phyloP scores from a whole-genome alignment of 2,329 filamentous ascomycete species.

The Leptographium procerum region DNA sequence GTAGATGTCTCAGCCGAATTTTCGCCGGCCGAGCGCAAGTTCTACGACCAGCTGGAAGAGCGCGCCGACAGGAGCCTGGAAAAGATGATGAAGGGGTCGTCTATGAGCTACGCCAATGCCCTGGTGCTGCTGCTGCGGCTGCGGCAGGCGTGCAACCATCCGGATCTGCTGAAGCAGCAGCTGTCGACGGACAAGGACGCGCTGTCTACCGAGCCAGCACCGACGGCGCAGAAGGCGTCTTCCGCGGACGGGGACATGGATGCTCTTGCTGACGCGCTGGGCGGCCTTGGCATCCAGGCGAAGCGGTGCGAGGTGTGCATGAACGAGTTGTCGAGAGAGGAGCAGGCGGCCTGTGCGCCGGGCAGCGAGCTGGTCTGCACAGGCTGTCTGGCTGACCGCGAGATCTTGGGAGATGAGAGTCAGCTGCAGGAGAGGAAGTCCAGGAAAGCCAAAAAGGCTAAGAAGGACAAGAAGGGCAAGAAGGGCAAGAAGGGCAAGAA shows the following conservation, averaged over 20 bases:
- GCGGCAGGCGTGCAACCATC: slow-evolving; percentile 90
- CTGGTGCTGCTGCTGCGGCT: slow-evolving; percentile 84
- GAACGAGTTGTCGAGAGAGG: slow-evolving; percentile 47
- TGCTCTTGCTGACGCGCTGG: slow-evolving; percentile 74
- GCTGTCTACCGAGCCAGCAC: slow-evolving; percentile 49
- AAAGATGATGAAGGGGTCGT: slow-evolving; percentile 72
- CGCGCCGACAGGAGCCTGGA: slow-evolving; percentile 80
- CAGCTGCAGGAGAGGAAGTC: slow-evolving; percentile 22
- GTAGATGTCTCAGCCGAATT: slow-evolving; percentile 70
- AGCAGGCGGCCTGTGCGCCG: slow-evolving; percentile 26
- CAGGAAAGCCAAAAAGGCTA: slow-evolving; percentile 29
- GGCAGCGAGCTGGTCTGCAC: slow-evolving; percentile 43
- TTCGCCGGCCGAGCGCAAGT: slow-evolving; percentile 65
- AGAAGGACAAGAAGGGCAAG: slow-evolving; percentile 22
- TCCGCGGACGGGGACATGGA: slow-evolving; percentile 58
- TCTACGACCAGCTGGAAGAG: slow-evolving; percentile 74
- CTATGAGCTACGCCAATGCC: slow-evolving; percentile 79
- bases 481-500: slow-evolving; percentile 24
- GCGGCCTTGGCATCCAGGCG: slow-evolving; percentile 64
- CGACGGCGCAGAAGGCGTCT: slow-evolving; percentile 33
- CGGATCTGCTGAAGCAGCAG: slow-evolving; percentile 74
- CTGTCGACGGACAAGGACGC: slow-evolving; percentile 82
- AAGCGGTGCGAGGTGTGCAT: slow-evolving; percentile 82
- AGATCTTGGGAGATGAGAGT: slow-evolving; percentile 42
- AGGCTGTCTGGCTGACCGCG: slow-evolving; percentile 65